Conservation (phyloP, 176 grass and related monocot genomes). For the Oryza punctata region DNA sequence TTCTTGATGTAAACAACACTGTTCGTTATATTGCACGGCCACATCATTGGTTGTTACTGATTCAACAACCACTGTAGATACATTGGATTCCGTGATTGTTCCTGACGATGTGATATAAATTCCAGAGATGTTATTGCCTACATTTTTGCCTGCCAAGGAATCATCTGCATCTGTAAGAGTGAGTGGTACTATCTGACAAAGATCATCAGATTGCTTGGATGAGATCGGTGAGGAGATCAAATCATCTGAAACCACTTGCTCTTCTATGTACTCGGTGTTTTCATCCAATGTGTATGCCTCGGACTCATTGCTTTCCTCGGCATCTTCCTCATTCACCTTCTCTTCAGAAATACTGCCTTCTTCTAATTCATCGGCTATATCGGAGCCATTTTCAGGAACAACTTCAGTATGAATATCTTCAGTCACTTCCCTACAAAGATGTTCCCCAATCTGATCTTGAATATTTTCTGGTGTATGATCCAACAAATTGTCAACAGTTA, state of each 20-base stretch:
- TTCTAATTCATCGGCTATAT: slow-evolving; percentile 41
- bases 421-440: slow-evolving; percentile 19
- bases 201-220: slow-evolving; percentile 47
- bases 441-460: slow-evolving; percentile 21
- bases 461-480: slow-evolving; percentile 3
- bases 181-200: slow-evolving; percentile 34
- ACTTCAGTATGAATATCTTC: slow-evolving; percentile 23
- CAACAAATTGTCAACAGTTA: slow-evolving; percentile 21
- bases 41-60: slow-evolving; percentile 10
- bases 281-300: slow-evolving; percentile 38
- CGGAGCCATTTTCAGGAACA: slow-evolving; percentile 34
- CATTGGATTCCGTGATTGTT: slow-evolving; percentile 14
- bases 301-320: slow-evolving; percentile 26
- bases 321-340: slow-evolving; percentile 33
- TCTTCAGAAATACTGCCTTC: slow-evolving; percentile 20
- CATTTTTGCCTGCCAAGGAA: background rate
- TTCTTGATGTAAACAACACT: slow-evolving; percentile 16
- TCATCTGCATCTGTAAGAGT: slow-evolving; percentile 21
- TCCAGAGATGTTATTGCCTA: background rate
- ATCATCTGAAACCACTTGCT: slow-evolving; percentile 41
- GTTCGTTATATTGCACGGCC: slow-evolving; percentile 34
- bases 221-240: slow-evolving; percentile 32
- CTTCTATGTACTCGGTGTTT: slow-evolving; percentile 41
- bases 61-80: slow-evolving; percentile 11
- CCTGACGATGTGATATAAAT: slow-evolving; percentile 25